A percentile compares a stretch with the other conserved stretches of the same genome.
These are phyloP conservation scores for Borovskyia barvae DNA, from an alignment of 208 protist genomes.

Conservation along the genomic window DNA sequence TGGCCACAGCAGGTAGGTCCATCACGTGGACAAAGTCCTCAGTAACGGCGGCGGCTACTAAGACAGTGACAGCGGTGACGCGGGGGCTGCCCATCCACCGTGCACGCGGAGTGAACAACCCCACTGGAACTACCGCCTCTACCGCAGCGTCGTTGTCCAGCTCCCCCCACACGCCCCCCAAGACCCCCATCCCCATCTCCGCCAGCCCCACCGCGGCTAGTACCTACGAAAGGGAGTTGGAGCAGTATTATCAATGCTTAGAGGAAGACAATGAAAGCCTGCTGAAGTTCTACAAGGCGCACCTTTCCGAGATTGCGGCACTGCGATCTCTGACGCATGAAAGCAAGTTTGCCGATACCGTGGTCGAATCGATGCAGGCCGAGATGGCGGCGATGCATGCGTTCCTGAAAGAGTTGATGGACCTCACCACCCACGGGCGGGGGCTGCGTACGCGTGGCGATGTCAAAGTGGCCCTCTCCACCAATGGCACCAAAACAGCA, in stretches of 20 bases:
- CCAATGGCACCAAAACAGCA: background rate
- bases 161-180: background rate
- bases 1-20: too few relatives aligned
- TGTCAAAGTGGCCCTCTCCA: background rate
- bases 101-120: too few relatives aligned
- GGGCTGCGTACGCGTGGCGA: conserved; percentile 23
- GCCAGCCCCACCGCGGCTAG: background rate
- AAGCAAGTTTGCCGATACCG: conserved; percentile 26
- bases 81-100: too few relatives aligned
- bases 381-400: conserved; percentile 20
- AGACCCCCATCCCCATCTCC: too few relatives aligned
- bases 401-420: conserved; percentile 32
- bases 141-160: background rate
- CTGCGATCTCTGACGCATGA: conserved; percentile 27
- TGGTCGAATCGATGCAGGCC: conserved; percentile 18
- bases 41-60: background rate
- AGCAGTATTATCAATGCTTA: conserved; percentile 34
- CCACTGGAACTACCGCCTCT: conserved; percentile 1
- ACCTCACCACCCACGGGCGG: conserved; percentile 9
- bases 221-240: conserved; percentile 23
- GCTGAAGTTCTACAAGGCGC: conserved; percentile 20
- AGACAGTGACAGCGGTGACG: background rate
- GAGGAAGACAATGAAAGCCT: conserved; percentile 39
- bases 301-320: conserved; percentile 18
- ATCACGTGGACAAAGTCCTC: too few relatives aligned